Base-by-base conservation (phyloP, 1,139 yeast species). In the Blastobotrys serpentis region DNA sequence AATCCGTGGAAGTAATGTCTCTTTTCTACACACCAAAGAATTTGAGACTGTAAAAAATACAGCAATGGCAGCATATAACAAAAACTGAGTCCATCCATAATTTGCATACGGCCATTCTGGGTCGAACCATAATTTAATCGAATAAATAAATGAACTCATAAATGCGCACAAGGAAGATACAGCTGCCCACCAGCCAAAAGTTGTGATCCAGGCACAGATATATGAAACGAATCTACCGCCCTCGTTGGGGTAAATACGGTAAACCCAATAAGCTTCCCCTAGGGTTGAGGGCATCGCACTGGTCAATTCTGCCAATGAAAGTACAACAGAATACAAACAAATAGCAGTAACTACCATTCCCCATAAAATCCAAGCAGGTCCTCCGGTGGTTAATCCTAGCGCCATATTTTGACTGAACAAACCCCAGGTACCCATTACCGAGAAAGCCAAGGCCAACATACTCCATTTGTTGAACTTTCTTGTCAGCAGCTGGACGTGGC, bases 301-400 rank as follows among this genome's bases (percentile, higher is more conserved):
- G 42, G 59, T 55, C 41, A 59, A 52, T 43, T 59, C 62, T 8
- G 57, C 62, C 19, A 59, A 52, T 2, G 62, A 59, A 7, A 58
- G 50, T 7, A 59, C 59, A 29, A 58, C 58, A 30, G 59, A 58
- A 10, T 55, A 42, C 17, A 54, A 52, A 43, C 56, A 57, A 10
- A 51, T 29, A 10, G 58, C 50, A 11, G 55, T 58, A 6, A 56
- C 34, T 8, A 39, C 34, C 49, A 58, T 47, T 4, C 62, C 62
- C 61, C 60, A 59, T 18, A 58, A 42, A 29, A 59, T 54, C 13
- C 60, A 48, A 14, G 58, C 53, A n/a, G 59, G 49, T 21, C 61
- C 62, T 17, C 60, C 64, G 43, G 52, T 60, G 10, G 54, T 49
- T 18, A 60, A 51, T 16, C 63, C 60, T 25, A 53, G 51, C 14